These are phyloP conservation scores for Aschersonia sp. DNA, from an alignment of 2,329 filamentous ascomycete species.

Conservation along the genomic window DNA sequence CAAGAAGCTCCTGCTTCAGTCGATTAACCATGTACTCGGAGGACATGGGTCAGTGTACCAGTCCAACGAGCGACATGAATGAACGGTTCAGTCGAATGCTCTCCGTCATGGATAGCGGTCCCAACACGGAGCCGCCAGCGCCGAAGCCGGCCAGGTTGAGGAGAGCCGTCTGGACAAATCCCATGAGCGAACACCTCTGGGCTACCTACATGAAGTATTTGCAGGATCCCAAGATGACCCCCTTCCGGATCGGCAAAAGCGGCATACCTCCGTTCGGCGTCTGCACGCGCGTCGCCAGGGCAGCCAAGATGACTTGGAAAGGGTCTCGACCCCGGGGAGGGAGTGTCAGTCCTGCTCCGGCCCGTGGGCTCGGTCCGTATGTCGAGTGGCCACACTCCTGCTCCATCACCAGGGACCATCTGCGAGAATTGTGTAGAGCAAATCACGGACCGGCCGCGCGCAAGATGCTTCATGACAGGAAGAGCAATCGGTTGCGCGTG, in stretches of 20 bases:
- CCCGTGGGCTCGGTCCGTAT: slow-evolving; percentile 29
- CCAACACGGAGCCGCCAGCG: slow-evolving; percentile 14
- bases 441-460: slow-evolving; percentile 31
- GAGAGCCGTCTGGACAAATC: slow-evolving; percentile 47
- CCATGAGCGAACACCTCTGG: slow-evolving; percentile 54
- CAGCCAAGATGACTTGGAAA: slow-evolving; percentile 53
- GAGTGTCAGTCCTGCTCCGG: slow-evolving; percentile 30
- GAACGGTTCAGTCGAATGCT: slow-evolving; percentile 6
- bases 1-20: slow-evolving; percentile 42
- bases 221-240: slow-evolving; percentile 53
- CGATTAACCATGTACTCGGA: slow-evolving; percentile 41
- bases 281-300: slow-evolving; percentile 48
- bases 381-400: slow-evolving; percentile 51
- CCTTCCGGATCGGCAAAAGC: slow-evolving; percentile 48
- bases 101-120: slow-evolving; percentile 14
- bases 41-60: slow-evolving; percentile 35
- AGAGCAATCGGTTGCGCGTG: slow-evolving; percentile 33
- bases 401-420: slow-evolving; percentile 45
- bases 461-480: slow-evolving; percentile 28
- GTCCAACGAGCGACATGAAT: slow-evolving; percentile 26
- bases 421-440: slow-evolving; percentile 47
- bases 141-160: slow-evolving; percentile 12
- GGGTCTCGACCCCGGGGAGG: slow-evolving; percentile 29
- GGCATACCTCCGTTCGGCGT: slow-evolving; percentile 51
- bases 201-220: slow-evolving; percentile 49